Evolutionary conservation across 2,329 filamentous ascomycete species (phyloP).

Genomic region (Ascochyta clinopodiicola): DNA sequence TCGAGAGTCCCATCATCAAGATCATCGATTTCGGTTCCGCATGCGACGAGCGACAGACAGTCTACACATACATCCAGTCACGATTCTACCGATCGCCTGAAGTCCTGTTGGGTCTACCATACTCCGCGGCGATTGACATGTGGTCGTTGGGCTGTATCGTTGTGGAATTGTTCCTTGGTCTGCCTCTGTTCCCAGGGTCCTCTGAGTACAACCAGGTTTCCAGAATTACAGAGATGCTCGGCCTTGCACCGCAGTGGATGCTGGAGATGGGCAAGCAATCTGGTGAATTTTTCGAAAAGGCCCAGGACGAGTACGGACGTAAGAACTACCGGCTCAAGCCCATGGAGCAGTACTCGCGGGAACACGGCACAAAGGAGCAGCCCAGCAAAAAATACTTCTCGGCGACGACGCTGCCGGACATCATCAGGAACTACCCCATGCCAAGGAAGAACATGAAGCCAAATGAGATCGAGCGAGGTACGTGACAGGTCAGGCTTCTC

Average conservation of each 20-base stretch:
- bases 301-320: conserved; percentile 87
- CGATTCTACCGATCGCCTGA: conserved; percentile 97
- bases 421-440: conserved; percentile 98
- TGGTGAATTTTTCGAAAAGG: conserved; percentile 95
- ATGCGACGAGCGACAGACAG: conserved; percentile 96
- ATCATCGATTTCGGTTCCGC: conserved; percentile 99
- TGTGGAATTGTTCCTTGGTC: conserved; percentile 92
- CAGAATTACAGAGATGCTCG: conserved; percentile 96
- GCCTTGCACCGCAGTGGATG: conserved; percentile 98
- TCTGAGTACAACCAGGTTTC: conserved; percentile 99
- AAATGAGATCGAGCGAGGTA: conserved; percentile 94
- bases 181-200: conserved; percentile 93
- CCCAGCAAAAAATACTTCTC: conserved; percentile 99
- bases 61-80: conserved; percentile 99
- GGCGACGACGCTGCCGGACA: conserved; percentile 90
- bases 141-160: conserved; percentile 99
- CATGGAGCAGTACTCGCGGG: conserved; percentile 96
- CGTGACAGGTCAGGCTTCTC: conserved; percentile 26
- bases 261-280: conserved; percentile 98
- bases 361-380: conserved; percentile 96
- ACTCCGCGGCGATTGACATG: conserved; percentile 99
- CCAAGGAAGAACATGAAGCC: conserved; percentile 99
- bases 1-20: conserved; percentile 99
- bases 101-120: conserved; percentile 91
- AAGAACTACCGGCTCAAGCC: conserved; percentile 91